Percentiles rank a stretch among this genome's conserved stretches.
Conservation (phyloP, 768 basidiomycete species). For the Scleroderma citrinum region DNA sequence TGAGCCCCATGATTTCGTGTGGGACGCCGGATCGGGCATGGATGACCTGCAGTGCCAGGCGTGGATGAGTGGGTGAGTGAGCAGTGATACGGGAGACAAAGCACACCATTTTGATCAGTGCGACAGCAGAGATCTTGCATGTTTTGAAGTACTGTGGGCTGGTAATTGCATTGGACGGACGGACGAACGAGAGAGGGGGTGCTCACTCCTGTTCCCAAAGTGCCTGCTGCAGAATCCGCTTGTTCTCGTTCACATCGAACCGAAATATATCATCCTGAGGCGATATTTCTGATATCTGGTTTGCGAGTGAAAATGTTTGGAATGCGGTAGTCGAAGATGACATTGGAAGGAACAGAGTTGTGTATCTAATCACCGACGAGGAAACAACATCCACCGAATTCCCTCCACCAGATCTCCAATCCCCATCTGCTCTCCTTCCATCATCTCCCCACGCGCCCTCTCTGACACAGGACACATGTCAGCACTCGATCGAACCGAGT, state of each 20-base stretch:
- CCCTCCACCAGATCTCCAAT: conserved; percentile 26
- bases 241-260: conserved; percentile 66
- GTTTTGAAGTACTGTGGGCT: conserved; percentile 80
- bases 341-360: not conserved
- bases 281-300: conserved; percentile 64
- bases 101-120: conserved; percentile 88
- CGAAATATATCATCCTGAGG: conserved; percentile 77
- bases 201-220: conserved; percentile 88
- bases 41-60: conserved; percentile 62
- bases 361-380: conserved; percentile 25
- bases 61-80: not conserved
- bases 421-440: conserved; percentile 9
- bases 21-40: conserved; percentile 96
- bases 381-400: conserved; percentile 45
- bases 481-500: conserved; percentile 4
- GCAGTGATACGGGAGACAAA: not conserved
- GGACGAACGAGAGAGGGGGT: not conserved
- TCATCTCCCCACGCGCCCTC: conserved; percentile 11
- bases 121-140: conserved; percentile 94
- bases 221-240: conserved; percentile 54
- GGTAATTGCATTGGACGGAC: not conserved
- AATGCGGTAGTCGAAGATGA: conserved; percentile 52
- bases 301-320: conserved; percentile 66
- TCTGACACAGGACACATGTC: conserved; percentile 11
- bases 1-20: conserved; percentile 99